Base-by-base conservation (phyloP, 129 eudicot species). In the Flaveria linearis region DNA sequence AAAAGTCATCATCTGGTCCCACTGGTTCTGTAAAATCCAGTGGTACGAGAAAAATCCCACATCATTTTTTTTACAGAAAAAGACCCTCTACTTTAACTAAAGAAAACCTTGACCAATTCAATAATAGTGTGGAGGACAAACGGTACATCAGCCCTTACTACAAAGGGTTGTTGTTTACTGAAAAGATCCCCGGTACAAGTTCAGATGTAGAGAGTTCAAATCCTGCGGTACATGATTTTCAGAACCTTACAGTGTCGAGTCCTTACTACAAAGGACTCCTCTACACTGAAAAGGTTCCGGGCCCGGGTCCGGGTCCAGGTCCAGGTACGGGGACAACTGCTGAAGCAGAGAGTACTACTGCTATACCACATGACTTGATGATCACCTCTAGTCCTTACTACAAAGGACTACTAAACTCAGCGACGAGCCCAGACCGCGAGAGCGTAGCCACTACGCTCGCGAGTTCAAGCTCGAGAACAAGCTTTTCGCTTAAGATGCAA, bases 401-500 rank as follows among this genome's bases (percentile, higher is more conserved):
- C 70, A 82, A 73, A 73, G 86, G 86, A 69, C 76, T 82, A 26
- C 47, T 82, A 64, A 60, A 78, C 60, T 33, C 73, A 10, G 58
- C 75, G 17, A 77, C 81, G 0, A 85, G 84, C 62, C 89, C 87
- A 1, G 92, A 83, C 9, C 73, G 85, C n/a, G 89, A 86, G 42
- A 90, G 88, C 39, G 79, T 82, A n/a, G 86, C 87, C 9, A 68
- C 74, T 0, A 83, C 81, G 47, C 60, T 33, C 1, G 42, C 33
- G 22, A 83, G 87, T 18, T 76, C 88, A 9, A 81, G 87, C 70
- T 82, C 89, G 0, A 77, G 56, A 63, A 65, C 84, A 23, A 85
- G 91, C 43, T 83, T 91, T 55, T 81, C 72, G n/a, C 22, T 51
- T 43, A 88, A 53, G 76, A 78, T 88, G 85, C 91, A 75, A 23